Evolutionary conservation across 2,329 filamentous ascomycete species (phyloP).

Genomic region (Aureobasidium melanogenum): DNA sequence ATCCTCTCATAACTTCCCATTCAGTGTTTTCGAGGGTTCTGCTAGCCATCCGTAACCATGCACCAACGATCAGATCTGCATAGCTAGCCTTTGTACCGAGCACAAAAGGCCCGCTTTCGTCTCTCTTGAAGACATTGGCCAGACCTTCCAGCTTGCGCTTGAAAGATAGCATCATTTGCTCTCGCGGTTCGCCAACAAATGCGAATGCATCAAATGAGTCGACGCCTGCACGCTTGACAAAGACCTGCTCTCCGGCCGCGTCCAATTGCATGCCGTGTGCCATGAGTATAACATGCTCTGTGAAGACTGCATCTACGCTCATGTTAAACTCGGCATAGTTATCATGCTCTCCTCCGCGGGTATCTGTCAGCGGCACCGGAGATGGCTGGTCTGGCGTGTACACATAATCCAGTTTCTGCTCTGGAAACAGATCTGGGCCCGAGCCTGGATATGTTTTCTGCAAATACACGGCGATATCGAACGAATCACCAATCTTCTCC

Average conservation of each 20-base stretch:
- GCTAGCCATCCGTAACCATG: conserved; percentile 43
- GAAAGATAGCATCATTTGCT: not conserved
- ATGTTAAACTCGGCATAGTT: conserved; percentile 40
- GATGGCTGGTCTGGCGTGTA: conserved; percentile 39
- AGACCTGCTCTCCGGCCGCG: conserved; percentile 2
- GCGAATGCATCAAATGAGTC: not conserved
- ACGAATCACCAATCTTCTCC: conserved; percentile 49
- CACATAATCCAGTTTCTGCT: conserved; percentile 4
- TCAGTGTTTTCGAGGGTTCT: conserved; percentile 35
- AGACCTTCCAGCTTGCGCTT: not conserved
- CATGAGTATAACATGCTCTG: conserved; percentile 32
- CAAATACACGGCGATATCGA: conserved; percentile 56
- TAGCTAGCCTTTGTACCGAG: conserved; percentile 39
- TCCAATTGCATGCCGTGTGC: conserved; percentile 29
- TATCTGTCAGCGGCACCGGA: conserved; percentile 26
- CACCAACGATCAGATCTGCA: conserved; percentile 50
- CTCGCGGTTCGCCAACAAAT: not conserved
- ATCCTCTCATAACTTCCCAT: conserved; percentile 39
- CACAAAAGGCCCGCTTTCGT: conserved; percentile 38
- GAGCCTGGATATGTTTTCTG: conserved; percentile 43
- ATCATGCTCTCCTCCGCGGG: conserved; percentile 43
- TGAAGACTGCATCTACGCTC: conserved; percentile 38
- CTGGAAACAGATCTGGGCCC: conserved; percentile 13
- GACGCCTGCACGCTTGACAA: not conserved
- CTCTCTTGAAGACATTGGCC: conserved; percentile 9